These are phyloP conservation scores for Colletotrichum scovillei DNA, from an alignment of 2,329 filamentous ascomycete genomes.

Conservation along the genomic window DNA sequence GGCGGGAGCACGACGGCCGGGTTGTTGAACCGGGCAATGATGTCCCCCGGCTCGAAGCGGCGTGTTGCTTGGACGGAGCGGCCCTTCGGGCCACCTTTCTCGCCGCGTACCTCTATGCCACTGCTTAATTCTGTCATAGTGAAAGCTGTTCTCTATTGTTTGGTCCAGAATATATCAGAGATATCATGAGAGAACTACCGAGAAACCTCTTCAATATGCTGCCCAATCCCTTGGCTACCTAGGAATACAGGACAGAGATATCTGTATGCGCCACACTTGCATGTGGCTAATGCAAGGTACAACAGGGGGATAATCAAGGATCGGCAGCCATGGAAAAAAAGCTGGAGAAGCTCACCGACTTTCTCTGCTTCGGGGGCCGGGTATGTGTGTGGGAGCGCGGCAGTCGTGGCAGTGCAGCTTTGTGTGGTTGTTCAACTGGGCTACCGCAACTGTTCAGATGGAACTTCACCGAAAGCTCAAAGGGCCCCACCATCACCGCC, in stretches of 20 bases:
- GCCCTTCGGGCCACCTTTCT: constrained; percentile 44
- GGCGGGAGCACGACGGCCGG: constrained; percentile 61
- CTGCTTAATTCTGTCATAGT: not conserved
- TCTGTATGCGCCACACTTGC: constrained; percentile 3
- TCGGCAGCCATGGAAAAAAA: not conserved
- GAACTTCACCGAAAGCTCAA: constrained; percentile 10
- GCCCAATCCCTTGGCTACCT: not conserved
- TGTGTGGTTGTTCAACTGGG: no score
- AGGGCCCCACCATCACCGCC: not conserved
- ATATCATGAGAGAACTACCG: not conserved
- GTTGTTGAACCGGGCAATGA: constrained; percentile 55
- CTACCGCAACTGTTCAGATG: not conserved
- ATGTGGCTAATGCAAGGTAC: constrained; percentile 10
- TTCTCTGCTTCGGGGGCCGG: not conserved
- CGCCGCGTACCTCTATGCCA: constrained; percentile 24
- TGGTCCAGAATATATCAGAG: not conserved
- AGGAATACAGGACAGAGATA: not conserved
- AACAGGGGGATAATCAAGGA: not conserved
- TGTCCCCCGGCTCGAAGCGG: constrained; percentile 55
- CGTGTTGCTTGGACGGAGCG: constrained; percentile 58
- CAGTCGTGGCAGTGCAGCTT: constrained; percentile 5
- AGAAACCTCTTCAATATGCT: not conserved
- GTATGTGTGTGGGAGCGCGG: no score
- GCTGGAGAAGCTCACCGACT: not conserved
- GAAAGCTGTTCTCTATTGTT: no score